Conservation (phyloP, 805 yeast genomes). For the Maudiozyma bulderi region DNA sequence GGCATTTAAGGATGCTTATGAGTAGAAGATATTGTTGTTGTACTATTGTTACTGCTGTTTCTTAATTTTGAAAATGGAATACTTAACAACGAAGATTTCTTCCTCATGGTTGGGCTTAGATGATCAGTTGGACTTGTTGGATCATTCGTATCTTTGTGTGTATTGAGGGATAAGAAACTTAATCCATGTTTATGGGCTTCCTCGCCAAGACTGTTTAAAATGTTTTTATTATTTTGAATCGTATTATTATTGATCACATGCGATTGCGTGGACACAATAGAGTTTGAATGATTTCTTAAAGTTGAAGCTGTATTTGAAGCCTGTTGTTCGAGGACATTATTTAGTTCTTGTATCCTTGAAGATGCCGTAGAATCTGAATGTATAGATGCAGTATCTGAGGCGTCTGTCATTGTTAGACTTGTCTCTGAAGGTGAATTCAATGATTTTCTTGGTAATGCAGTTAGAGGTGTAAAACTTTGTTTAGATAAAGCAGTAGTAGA, state of each 20-base stretch:
- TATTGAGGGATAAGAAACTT: neutral
- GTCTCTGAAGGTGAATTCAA: neutral
- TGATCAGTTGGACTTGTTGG: neutral
- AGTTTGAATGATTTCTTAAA: neutral
- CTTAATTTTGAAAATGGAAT: conserved; percentile 25
- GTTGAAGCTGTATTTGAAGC: neutral
- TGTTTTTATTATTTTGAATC: conserved; percentile 7
- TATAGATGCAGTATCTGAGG: neutral
- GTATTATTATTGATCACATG: conserved; percentile 6
- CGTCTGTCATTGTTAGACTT: neutral
- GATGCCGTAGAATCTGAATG: neutral
- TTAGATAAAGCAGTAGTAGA: conserved; percentile 15
- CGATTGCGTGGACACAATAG: neutral
- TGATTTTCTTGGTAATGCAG: conserved; percentile 2
- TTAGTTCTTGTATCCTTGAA: neutral
- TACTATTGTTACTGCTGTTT: conserved; percentile 4
- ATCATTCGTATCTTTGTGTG: neutral
- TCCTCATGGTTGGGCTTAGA: conserved; percentile 4
- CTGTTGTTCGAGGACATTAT: neutral
- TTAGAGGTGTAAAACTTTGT: conserved; percentile 11
- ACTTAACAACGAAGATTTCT: conserved; percentile 19
- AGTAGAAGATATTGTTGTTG: neutral
- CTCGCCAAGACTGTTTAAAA: conserved; percentile 6
- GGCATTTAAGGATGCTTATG: neutral
- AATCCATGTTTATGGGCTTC: conserved; percentile 2